Percentiles rank a stretch among this genome's conserved stretches.
Conservation (phyloP, 331 rosid genomes). For the Ulmus americana region DNA sequence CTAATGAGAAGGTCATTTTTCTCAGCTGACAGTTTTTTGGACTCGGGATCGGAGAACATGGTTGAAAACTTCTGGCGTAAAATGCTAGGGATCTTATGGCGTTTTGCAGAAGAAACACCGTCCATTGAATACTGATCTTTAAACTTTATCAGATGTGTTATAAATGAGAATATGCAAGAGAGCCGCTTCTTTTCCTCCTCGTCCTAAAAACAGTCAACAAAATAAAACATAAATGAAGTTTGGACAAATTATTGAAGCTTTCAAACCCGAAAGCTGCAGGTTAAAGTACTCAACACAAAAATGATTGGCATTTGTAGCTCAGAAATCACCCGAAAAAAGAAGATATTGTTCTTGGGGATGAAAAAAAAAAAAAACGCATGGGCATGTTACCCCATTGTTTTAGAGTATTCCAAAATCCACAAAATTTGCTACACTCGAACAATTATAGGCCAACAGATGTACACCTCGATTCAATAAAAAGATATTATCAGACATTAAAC, state of each 20-base stretch:
- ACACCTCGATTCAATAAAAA: no score
- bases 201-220: slow-evolving; percentile 38
- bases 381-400: neutral
- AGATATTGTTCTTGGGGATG: no score
- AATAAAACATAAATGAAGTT: neutral
- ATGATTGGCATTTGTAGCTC: neutral
- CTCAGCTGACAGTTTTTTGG: slow-evolving; percentile 45
- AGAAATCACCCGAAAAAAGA: neutral
- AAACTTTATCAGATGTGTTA: slow-evolving; percentile 55
- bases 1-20: slow-evolving; percentile 55
- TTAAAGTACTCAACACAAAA: neutral
- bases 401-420: no score
- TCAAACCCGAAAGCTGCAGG: neutral
- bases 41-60: slow-evolving; percentile 40
- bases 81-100: slow-evolving; percentile 55
- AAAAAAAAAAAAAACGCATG: neutral
- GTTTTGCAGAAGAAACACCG: slow-evolving; percentile 41
- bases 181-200: slow-evolving; percentile 52
- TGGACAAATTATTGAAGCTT: neutral
- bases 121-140: slow-evolving; percentile 58
- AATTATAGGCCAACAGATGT: neutral
- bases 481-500: no score
- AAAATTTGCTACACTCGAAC: neutral
- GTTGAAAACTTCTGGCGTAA: slow-evolving; percentile 41
- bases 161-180: slow-evolving; percentile 39